Evolutionary conservation across 768 basidiomycete genomes (phyloP).

Genomic region (Nidularia pulvinata): DNA sequence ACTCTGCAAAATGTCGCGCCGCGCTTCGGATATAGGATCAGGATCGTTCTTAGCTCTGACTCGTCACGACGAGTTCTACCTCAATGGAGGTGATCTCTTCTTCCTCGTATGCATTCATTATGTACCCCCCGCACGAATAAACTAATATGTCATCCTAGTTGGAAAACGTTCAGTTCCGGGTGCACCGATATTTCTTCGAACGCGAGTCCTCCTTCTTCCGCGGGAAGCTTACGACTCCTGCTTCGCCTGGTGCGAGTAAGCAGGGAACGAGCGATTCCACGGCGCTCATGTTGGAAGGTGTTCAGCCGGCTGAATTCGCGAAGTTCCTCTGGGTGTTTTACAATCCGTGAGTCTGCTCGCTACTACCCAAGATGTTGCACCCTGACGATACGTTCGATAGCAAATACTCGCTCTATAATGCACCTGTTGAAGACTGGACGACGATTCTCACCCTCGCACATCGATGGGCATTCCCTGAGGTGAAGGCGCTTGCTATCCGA

Average conservation of each 20-base stretch:
- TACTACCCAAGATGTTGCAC: neutral
- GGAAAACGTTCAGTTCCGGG: constrained; percentile 51
- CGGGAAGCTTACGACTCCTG: constrained; percentile 25
- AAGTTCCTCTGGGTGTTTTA: constrained; percentile 56
- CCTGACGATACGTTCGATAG: constrained; percentile 24
- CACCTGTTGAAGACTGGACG: constrained; percentile 49
- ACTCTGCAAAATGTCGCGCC: constrained; percentile 14
- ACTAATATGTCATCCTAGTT: constrained; percentile 33
- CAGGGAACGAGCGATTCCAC: constrained; percentile 36
- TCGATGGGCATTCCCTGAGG: constrained; percentile 53
- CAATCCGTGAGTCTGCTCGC: constrained; percentile 37
- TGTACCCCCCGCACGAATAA: neutral
- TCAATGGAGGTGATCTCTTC: constrained; percentile 51
- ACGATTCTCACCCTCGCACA: constrained; percentile 52
- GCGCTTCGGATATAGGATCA: constrained; percentile 5
- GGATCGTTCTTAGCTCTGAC: constrained; percentile 11
- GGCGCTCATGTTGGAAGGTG: constrained; percentile 38
- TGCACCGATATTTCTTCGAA: constrained; percentile 65
- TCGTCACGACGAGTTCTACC: constrained; percentile 41
- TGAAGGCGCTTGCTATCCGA: constrained; percentile 51
- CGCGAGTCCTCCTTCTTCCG: constrained; percentile 55
- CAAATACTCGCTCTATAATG: constrained; percentile 53
- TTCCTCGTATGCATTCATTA: constrained; percentile 39
- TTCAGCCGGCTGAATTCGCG: constrained; percentile 36
- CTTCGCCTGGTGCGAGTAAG: constrained; percentile 21